Percentiles rank a stretch among this genome's conserved stretches.
Evolutionary conservation across 2,329 filamentous ascomycete genomes (phyloP).

Genomic region (Phialophora expanda): DNA sequence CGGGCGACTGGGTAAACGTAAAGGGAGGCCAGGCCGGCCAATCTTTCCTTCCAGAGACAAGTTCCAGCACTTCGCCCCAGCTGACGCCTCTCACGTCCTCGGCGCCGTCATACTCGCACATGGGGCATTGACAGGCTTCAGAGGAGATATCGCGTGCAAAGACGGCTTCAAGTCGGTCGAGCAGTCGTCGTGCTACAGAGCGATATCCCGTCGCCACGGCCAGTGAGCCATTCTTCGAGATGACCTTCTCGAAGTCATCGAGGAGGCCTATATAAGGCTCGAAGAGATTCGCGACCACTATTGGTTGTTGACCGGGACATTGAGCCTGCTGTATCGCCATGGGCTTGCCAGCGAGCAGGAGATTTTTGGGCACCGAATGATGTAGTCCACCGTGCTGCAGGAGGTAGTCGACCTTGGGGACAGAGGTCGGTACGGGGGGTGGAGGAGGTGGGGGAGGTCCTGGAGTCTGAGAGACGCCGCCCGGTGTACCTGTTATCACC

Average conservation of each 20-base stretch:
- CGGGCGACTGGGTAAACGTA: slow-evolving; percentile 66
- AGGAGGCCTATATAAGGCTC: slow-evolving; percentile 80
- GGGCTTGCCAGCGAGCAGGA: slow-evolving; percentile 61
- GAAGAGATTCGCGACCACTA: slow-evolving; percentile 75
- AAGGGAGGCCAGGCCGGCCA: slow-evolving; percentile 90
- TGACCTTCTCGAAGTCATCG: slow-evolving; percentile 82
- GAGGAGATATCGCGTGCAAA: slow-evolving; percentile 90
- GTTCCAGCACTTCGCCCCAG: slow-evolving; percentile 94
- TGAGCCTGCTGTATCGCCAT: slow-evolving; percentile 51
- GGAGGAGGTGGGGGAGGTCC: slow-evolving; percentile 77
- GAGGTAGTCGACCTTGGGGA: slow-evolving; percentile 88
- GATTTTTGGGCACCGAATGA: slow-evolving; percentile 71
- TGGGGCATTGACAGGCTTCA: slow-evolving; percentile 82
- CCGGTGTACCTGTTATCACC: slow-evolving; percentile 39
- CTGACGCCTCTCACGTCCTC: slow-evolving; percentile 72
- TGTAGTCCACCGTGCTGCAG: slow-evolving; percentile 84
- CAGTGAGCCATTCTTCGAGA: slow-evolving; percentile 82
- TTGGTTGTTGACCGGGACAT: slow-evolving; percentile 67
- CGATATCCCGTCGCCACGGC: slow-evolving; percentile 95
- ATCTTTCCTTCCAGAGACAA: slow-evolving; percentile 85
- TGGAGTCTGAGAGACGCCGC: slow-evolving; percentile 49
- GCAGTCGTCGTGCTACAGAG: slow-evolving; percentile 85
- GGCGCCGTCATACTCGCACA: slow-evolving; percentile 72
- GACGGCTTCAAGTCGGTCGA: slow-evolving; percentile 90
- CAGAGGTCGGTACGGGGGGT: slow-evolving; percentile 67